These are phyloP conservation scores for Skeletonema tropicum DNA, from an alignment of 108 stramenopile genomes.

Conservation along the genomic window DNA sequence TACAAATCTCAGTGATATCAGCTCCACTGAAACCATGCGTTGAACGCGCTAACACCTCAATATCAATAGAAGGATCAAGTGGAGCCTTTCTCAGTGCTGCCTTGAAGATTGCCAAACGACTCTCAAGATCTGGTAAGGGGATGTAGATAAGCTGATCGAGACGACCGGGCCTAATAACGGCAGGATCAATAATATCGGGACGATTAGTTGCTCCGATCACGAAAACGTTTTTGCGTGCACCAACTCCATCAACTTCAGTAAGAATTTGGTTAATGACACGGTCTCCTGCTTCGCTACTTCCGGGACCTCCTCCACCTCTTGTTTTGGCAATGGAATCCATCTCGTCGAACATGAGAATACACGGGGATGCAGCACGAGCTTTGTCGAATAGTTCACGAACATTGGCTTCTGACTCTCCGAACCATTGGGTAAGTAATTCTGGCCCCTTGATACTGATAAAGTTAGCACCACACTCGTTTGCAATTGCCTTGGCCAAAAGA, in stretches of 20 bases:
- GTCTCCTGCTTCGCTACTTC: conserved; percentile 94
- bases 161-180: conserved; percentile 94
- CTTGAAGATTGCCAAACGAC: conserved; percentile 92
- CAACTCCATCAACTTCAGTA: conserved; percentile 98
- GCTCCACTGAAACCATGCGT: conserved; percentile 95
- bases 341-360: conserved; percentile 99
- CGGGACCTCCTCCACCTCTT: conserved; percentile 73
- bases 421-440: conserved; percentile 96
- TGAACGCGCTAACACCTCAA: conserved; percentile 83
- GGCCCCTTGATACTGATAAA: conserved; percentile 98
- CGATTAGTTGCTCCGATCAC: conserved; percentile 96
- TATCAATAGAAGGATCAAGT: conserved; percentile 78
- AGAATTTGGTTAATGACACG: conserved; percentile 99
- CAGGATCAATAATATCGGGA: conserved; percentile 93
- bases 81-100: conserved; percentile 95
- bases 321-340: conserved; percentile 95
- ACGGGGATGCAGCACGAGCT: conserved; percentile 83
- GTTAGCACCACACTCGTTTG: conserved; percentile 97
- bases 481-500: conserved; percentile 98
- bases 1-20: conserved; percentile 96
- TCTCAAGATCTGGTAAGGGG: conserved; percentile 88
- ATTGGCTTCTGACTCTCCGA: conserved; percentile 98
- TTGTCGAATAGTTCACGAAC: conserved; percentile 94
- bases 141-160: conserved; percentile 95
- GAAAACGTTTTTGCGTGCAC: conserved; percentile 92